Evolutionary conservation across 768 basidiomycete species (phyloP).

Genomic region (Scleroderma bovista): DNA sequence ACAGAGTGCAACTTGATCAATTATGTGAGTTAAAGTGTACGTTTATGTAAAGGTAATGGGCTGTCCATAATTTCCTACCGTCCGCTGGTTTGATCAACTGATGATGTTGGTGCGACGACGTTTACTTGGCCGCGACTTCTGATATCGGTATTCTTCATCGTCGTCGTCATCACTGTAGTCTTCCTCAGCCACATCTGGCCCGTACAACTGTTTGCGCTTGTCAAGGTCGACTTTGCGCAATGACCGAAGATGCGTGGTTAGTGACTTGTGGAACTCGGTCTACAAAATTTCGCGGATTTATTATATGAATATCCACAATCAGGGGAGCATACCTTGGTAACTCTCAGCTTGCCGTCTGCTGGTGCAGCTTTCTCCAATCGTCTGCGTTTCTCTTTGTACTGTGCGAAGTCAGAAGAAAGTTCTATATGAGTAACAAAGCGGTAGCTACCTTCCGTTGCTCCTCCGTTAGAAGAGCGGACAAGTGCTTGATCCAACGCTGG

Average conservation of each 20-base stretch:
- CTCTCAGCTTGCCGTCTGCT: constrained; percentile 43
- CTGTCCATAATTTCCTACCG: constrained; percentile 15
- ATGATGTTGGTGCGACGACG: constrained; percentile 22
- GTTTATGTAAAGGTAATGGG: constrained; percentile 17
- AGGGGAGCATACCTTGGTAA: constrained; percentile 47
- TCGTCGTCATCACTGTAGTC: constrained; percentile 33
- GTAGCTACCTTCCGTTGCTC: constrained; percentile 63
- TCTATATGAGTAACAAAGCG: constrained; percentile 1
- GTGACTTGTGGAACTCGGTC: constrained; percentile 67
- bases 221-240: constrained; percentile 57
- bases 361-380: constrained; percentile 39
- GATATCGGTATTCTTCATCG: constrained; percentile 27
- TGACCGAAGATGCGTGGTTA: constrained; percentile 50
- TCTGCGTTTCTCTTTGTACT: constrained; percentile 66
- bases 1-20: constrained; percentile 3
- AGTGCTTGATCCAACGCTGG: constrained; percentile 66
- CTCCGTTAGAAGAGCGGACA: constrained; percentile 51
- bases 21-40: constrained; percentile 23
- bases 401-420: background rate
- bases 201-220: constrained; percentile 40
- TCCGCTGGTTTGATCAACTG: constrained; percentile 14
- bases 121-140: constrained; percentile 24
- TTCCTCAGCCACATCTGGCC: constrained; percentile 34
- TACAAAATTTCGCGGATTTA: constrained; percentile 18
- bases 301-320: background rate